These are phyloP conservation scores for Nakataea oryzae DNA, from an alignment of 2,329 filamentous ascomycete genomes.

Conservation along the genomic window DNA sequence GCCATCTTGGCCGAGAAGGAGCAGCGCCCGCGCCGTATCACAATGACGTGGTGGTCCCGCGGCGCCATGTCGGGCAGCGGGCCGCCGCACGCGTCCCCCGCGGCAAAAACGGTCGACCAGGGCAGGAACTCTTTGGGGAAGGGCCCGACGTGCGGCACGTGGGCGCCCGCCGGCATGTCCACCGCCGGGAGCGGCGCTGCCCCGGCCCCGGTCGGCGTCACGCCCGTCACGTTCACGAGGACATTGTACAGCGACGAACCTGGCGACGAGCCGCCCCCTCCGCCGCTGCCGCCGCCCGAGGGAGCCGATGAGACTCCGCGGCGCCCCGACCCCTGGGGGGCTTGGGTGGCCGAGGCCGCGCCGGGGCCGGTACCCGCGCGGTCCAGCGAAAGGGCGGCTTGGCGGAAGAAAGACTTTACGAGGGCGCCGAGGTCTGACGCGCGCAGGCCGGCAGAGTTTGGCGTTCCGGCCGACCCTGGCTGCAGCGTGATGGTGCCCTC, in stretches of 20 bases:
- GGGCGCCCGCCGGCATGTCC: slow-evolving; percentile 24
- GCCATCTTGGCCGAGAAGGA: slow-evolving; percentile 73
- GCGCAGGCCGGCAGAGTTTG: slow-evolving; percentile 1
- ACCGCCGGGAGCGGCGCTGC: slow-evolving; percentile 39
- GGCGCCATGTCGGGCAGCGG: slow-evolving; percentile 39
- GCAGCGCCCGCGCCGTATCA: slow-evolving; percentile 75
- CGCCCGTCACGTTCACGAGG: slow-evolving; percentile 23
- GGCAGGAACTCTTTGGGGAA: slow-evolving; percentile 35
- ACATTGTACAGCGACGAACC: slow-evolving; percentile 15
- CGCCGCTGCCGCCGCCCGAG: background rate
- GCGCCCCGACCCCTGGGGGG: background rate
- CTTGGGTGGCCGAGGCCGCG: slow-evolving; percentile 8
- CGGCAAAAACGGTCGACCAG: slow-evolving; percentile 64
- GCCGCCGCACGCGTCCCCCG: slow-evolving; percentile 56
- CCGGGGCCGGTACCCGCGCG: slow-evolving; percentile 11
- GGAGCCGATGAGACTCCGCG: background rate
- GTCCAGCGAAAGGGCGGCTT: slow-evolving; percentile 31
- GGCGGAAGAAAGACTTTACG: slow-evolving; percentile 34
- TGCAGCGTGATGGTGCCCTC: background rate
- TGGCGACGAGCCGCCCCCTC: background rate
- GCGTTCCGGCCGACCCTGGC: background rate
- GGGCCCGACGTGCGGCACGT: slow-evolving; percentile 21
- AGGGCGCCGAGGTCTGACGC: slow-evolving; percentile 26
- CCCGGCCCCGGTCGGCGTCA: slow-evolving; percentile 24
- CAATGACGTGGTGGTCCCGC: slow-evolving; percentile 61